These are phyloP conservation scores for Xylogone sp. DNA, from an alignment of 2,329 filamentous ascomycete species.

Conservation along the genomic window DNA sequence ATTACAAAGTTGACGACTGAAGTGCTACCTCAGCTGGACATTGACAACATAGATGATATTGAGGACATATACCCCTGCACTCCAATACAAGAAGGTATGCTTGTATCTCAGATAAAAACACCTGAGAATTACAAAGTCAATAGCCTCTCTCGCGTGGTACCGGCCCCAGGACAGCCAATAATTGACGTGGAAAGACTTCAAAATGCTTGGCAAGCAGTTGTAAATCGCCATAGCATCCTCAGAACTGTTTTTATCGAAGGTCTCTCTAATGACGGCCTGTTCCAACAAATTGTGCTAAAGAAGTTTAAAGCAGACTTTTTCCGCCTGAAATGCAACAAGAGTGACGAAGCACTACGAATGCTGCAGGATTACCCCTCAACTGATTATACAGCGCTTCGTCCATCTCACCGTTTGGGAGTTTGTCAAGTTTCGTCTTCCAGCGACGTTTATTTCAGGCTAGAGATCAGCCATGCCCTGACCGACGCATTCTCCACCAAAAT, in stretches of 20 bases:
- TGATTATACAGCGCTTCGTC: constrained; percentile 6
- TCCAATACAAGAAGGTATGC: constrained; percentile 13
- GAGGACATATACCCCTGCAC: constrained; percentile 16
- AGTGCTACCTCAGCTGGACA: constrained; percentile 3
- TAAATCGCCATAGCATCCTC: constrained; percentile 11
- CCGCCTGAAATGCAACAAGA: not conserved
- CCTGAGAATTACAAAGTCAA: constrained; percentile 8
- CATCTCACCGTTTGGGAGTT: constrained; percentile 41
- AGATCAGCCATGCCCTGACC: constrained; percentile 43
- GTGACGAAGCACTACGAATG: not conserved
- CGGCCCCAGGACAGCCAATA: too few species aligned
- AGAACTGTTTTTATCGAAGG: constrained; percentile 19
- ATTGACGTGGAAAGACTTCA: constrained; percentile 24
- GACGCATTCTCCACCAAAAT: constrained; percentile 44
- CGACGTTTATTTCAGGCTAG: constrained; percentile 39
- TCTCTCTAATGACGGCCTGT: constrained; percentile 8
- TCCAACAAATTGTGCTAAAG: constrained; percentile 27
- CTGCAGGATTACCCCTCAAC: not conserved
- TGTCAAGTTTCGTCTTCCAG: constrained; percentile 35
- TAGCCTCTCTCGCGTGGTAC: constrained; percentile 5
- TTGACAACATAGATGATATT: too few species aligned
- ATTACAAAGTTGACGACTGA: constrained; percentile 1
- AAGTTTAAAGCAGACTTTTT: not conserved
- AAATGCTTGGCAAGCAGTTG: constrained; percentile 12
- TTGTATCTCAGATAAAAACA: constrained; percentile 8